Evolutionary conservation across 2,329 filamentous ascomycete genomes (phyloP), one percentile per base, ranked within the genome.

Genomic region (Sclerotinia trifoliorum): DNA sequence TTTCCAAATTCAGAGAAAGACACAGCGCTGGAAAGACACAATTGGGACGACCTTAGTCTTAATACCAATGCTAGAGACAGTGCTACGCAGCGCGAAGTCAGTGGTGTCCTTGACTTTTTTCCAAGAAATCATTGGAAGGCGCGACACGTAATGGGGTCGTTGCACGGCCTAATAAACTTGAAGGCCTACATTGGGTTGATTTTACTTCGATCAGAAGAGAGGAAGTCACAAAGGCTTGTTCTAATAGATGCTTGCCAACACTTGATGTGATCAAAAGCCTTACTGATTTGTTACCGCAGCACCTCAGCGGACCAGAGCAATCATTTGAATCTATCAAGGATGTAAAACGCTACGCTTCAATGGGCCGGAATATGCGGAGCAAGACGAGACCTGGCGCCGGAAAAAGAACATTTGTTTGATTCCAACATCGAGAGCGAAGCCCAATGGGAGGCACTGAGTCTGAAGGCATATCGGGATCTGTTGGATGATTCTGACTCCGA

Each of bases 51-150:
- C 26, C n/a, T n/a, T 8, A 55, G 26, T 11, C n/a, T 15, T 29
- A 0, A 13, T 5, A 1, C 6, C 24, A 21, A 1, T 6, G 1
- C 3, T 3, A 21, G 26, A 21, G 19, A 11, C 8, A 3, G 11
- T 55, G 17, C 26, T 55, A 55, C 29, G 19, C 17, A 35, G 21
- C 52, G 19, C 17, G 29, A 55, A 35, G 3, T 8, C 52, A 35
- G 8, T 55, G 29, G 52, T 1, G 2, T n/a, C 19, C 29, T 35
- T 32, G 17, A 35, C 4, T 55, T n/a, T 2, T 35, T 29, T 1
- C 26, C 52, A n/a, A 35, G 52, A 55, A n/a, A 55, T 17, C 17
- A 55, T 35, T 55, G 29, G 19, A 55, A 35, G 29, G 29, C 13
- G 5, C 0, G 0, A 51, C 29, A 35, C n/a, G 29, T n/a, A 13